Percentiles rank a stretch among this genome's conserved stretches.
These are phyloP conservation scores for Blastocystis sp. DNA, from an alignment of 352 stramenopile genomes.

Conservation along the genomic window DNA sequence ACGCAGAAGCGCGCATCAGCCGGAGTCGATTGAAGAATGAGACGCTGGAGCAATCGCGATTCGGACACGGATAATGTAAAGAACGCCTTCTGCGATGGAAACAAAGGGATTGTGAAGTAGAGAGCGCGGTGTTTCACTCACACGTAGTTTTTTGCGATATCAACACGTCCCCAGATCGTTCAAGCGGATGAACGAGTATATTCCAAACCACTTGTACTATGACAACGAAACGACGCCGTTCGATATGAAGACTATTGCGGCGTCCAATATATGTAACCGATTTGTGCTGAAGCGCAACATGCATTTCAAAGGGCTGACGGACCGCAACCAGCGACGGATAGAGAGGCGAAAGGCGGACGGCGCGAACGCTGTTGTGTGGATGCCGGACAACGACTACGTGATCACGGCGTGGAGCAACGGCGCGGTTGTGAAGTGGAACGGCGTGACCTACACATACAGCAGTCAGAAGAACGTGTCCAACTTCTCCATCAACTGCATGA, in stretches of 20 bases:
- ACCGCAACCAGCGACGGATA: constrained; percentile 5
- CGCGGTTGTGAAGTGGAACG: constrained; percentile 50
- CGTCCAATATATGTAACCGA: constrained; percentile 45
- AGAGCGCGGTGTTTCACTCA: neutral
- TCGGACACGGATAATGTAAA: neutral
- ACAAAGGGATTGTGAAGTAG: constrained; percentile 49
- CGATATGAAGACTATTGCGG: constrained; percentile 35
- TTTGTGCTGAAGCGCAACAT: constrained; percentile 61
- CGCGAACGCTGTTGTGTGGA: constrained; percentile 23
- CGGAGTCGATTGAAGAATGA: neutral
- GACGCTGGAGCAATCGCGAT: neutral
- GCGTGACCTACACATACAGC: constrained; percentile 41
- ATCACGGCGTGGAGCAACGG: constrained; percentile 46
- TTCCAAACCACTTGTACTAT: constrained; percentile 63
- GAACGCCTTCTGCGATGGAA: constrained; percentile 48
- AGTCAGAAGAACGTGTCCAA: constrained; percentile 44
- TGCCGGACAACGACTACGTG: constrained; percentile 51
- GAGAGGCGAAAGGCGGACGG: neutral
- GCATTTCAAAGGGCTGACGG: neutral
- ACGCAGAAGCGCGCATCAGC: neutral
- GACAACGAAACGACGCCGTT: constrained; percentile 18
- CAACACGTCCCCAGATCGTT: constrained; percentile 51
- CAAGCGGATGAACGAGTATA: constrained; percentile 51
- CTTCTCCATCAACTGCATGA: constrained; percentile 48
- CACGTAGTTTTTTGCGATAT: constrained; percentile 48